Conservation (phyloP, 768 basidiomycete genomes). For the Panaeolus cyanescens region DNA sequence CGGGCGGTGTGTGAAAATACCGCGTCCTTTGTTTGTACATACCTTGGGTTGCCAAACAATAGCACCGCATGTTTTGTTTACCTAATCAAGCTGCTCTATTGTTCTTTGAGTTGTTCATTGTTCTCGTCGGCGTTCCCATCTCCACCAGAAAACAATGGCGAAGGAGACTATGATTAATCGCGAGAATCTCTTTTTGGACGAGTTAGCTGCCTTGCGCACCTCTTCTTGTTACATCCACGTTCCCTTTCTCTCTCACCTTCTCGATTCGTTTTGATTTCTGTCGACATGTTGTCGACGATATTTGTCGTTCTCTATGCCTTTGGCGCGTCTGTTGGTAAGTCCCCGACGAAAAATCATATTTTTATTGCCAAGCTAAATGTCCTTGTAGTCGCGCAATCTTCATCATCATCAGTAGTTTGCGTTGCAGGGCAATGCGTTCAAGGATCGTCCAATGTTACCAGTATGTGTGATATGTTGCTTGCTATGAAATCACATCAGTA, state of each 20-base stretch:
- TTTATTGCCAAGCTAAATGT: neutral
- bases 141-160: constrained; percentile 1
- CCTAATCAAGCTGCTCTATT: neutral
- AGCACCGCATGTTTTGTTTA: neutral
- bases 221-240: constrained; percentile 5
- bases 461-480: constrained; percentile 34
- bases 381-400: constrained; percentile 54
- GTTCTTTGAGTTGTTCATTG: constrained; percentile 1
- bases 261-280: constrained; percentile 12
- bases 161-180: neutral
- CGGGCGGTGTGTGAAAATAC: neutral
- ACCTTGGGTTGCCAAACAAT: neutral
- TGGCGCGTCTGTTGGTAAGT: constrained; percentile 39
- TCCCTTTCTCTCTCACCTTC: neutral
- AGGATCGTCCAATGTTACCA: constrained; percentile 73
- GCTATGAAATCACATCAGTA: neutral
- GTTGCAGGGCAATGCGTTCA: constrained; percentile 89
- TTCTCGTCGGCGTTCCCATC: constrained; percentile 1
- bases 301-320: constrained; percentile 33
- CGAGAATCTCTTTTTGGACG: neutral
- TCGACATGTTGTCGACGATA: constrained; percentile 35
- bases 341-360: neutral
- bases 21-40: neutral
- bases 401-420: constrained; percentile 69
- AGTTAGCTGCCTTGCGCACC: neutral